Evolutionary conservation across 768 basidiomycete species (phyloP).

Genomic region (Tricholoma bakamatsutake): DNA sequence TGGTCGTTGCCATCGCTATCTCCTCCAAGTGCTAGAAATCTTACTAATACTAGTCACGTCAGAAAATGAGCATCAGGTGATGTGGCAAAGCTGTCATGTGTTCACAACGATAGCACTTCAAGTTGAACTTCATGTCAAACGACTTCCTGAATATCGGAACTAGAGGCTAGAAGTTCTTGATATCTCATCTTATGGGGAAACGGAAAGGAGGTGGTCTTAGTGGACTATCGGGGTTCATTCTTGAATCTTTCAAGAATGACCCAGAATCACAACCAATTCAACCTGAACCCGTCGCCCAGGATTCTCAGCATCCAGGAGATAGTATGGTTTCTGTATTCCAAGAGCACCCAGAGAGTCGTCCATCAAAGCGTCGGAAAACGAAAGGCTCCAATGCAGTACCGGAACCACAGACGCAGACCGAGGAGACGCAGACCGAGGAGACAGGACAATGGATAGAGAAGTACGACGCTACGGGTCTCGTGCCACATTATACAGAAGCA

Average conservation of each 20-base stretch:
- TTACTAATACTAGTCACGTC: not conserved
- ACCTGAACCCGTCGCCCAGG: not conserved
- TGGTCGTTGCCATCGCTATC: not conserved
- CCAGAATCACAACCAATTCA: not conserved
- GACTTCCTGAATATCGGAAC: too few relatives aligned
- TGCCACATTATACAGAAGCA: conserved; percentile 59
- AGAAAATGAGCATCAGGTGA: not conserved
- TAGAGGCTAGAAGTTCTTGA: not conserved
- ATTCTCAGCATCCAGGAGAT: not conserved
- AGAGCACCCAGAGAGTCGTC: conserved; percentile 13
- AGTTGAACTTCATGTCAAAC: not conserved
- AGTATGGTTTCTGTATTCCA: not conserved
- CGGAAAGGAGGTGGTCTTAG: conserved; percentile 36
- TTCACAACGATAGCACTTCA: not conserved
- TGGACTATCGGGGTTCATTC: conserved; percentile 39
- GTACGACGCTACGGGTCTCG: conserved; percentile 69
- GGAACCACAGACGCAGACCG: conserved; percentile 14
- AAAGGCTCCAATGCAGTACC: not conserved
- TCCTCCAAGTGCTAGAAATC: too few relatives aligned
- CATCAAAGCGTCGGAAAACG: conserved; percentile 32
- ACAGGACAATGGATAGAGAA: conserved; percentile 27
- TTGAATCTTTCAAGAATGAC: conserved; percentile 29
- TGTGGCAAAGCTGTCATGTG: not conserved
- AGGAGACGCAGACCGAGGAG: conserved; percentile 6
- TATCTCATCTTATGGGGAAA: conserved; percentile 24